Evolutionary conservation across 2,329 filamentous ascomycete species (phyloP).

Genomic region (Fusarium concolor): DNA sequence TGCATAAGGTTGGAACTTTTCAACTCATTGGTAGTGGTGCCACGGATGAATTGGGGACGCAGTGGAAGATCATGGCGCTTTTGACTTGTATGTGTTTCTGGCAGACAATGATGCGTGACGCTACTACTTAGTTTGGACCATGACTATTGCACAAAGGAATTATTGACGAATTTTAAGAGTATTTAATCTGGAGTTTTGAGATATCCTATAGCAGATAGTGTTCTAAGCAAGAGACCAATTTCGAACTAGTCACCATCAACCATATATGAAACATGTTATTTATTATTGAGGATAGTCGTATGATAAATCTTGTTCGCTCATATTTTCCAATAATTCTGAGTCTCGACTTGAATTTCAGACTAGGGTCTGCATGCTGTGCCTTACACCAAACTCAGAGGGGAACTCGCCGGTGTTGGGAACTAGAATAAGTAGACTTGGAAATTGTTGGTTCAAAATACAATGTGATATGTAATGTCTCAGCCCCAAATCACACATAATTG

Average conservation of each 20-base stretch:
- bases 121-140: background rate
- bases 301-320: background rate
- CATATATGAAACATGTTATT: background rate
- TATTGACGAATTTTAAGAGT: background rate
- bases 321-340: no score
- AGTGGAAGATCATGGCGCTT: slow-evolving; percentile 34
- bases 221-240: background rate
- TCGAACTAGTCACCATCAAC: background rate
- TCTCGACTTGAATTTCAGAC: background rate
- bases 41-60: slow-evolving; percentile 24
- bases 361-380: background rate
- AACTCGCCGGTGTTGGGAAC: background rate
- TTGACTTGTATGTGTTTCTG: slow-evolving; percentile 36
- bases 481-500: background rate
- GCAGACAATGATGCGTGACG: slow-evolving; percentile 8
- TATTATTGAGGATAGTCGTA: background rate
- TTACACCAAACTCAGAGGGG: slow-evolving; percentile 2
- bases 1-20: slow-evolving; percentile 31
- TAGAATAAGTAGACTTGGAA: background rate
- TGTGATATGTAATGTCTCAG: background rate
- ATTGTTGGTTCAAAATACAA: background rate
- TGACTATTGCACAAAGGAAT: no score
- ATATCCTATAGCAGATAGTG: background rate
- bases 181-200: background rate
- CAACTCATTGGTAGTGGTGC: slow-evolving; percentile 33